Evolutionary conservation across 495 filamentous ascomycete species (phyloP).

Genomic region (Podospora pseudopauciseta): DNA sequence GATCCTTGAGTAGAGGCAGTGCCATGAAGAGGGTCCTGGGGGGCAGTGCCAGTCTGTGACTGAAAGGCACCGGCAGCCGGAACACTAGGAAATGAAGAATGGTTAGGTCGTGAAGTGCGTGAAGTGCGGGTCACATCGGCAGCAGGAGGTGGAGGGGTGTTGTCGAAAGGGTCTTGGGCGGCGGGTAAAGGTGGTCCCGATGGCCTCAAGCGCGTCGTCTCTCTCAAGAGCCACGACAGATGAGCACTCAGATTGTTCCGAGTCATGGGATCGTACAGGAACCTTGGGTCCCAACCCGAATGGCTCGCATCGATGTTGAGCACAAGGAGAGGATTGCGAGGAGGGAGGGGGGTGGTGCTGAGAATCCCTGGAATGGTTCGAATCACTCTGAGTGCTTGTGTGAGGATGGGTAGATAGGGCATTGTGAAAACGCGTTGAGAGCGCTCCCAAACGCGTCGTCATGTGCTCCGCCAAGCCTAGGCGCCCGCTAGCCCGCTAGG

Average conservation of each 20-base stretch:
- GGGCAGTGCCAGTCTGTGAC: not conserved
- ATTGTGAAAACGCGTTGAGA: slow-evolving; percentile 18
- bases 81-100: not conserved
- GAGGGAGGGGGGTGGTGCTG: not conserved
- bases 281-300: slow-evolving; percentile 31
- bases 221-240: slow-evolving; percentile 29
- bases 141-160: slow-evolving; percentile 13
- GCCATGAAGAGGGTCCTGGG: not conserved
- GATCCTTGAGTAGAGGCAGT: not conserved
- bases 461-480: slow-evolving; percentile 17
- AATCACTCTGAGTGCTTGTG: slow-evolving; percentile 15
- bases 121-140: not conserved
- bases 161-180: slow-evolving; percentile 23
- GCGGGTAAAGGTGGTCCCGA: slow-evolving; percentile 31
- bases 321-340: slow-evolving; percentile 1
- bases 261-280: slow-evolving; percentile 55
- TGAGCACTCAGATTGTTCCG: slow-evolving; percentile 40
- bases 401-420: slow-evolving; percentile 14
- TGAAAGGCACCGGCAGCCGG: not conserved
- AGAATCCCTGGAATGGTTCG: slow-evolving; percentile 3
- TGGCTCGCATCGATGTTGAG: slow-evolving; percentile 27
- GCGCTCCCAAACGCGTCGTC: slow-evolving; percentile 23
- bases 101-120: not conserved
- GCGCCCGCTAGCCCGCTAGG: not conserved
- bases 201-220: slow-evolving; percentile 34